These are phyloP conservation scores for Citeromyces nyonsensis DNA, from an alignment of 805 yeast genomes.

Conservation along the genomic window DNA sequence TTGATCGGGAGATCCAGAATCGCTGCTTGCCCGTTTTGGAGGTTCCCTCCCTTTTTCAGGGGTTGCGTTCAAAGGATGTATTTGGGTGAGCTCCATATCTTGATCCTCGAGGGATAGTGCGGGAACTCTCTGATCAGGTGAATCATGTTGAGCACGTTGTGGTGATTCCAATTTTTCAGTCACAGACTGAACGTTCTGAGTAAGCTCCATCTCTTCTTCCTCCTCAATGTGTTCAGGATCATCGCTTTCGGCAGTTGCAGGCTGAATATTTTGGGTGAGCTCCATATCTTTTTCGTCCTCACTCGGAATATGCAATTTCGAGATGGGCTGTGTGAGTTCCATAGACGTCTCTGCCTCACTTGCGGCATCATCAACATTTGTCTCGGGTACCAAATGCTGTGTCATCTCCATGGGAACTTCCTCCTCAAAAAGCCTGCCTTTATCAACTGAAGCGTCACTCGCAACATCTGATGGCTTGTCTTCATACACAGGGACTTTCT, in stretches of 20 bases:
- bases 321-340: too few species aligned
- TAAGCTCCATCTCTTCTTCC: neutral
- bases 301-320: too few species aligned
- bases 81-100: neutral
- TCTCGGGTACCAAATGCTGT: too few species aligned
- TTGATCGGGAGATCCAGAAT: too few species aligned
- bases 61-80: neutral
- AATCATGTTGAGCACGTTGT: neutral
- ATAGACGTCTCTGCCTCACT: too few species aligned
- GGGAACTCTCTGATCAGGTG: neutral
- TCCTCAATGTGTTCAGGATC: neutral
- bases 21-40: too few species aligned
- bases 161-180: too few species aligned
- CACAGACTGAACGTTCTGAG: neutral
- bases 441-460: constrained; percentile 5
- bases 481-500: constrained; percentile 2
- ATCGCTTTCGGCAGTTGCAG: neutral
- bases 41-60: too few species aligned
- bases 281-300: neutral
- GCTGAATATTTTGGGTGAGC: neutral
- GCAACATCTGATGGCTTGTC: constrained; percentile 1
- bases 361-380: too few species aligned
- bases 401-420: too few species aligned
- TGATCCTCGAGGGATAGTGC: too few species aligned
- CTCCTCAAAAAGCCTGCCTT: too few species aligned